Conservation (phyloP, 2,329 filamentous ascomycete genomes). For the Aspergillus nomiae region DNA sequence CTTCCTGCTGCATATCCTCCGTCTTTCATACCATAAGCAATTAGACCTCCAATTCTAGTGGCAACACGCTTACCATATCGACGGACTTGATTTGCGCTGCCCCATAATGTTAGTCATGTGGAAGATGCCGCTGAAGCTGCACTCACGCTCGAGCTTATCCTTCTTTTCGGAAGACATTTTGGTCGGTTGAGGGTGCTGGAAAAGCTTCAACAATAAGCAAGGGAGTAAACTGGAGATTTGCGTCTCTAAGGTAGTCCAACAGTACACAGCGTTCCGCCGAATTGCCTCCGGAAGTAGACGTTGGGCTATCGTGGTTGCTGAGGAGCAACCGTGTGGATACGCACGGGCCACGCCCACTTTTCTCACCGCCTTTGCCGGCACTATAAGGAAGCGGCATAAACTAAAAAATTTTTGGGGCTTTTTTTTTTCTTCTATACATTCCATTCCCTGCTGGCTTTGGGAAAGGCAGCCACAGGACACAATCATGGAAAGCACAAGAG, state of each 20-base stretch:
- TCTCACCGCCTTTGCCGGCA: slow-evolving; percentile 37
- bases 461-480: slow-evolving; percentile 25
- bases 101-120: slow-evolving; percentile 19
- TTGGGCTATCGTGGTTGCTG: background rate
- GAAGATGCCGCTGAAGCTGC: background rate
- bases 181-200: background rate
- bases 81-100: slow-evolving; percentile 95
- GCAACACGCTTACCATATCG: slow-evolving; percentile 75
- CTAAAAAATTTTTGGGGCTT: slow-evolving; percentile 26
- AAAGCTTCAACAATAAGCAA: background rate
- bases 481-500: slow-evolving; percentile 74
- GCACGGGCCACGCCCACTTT: slow-evolving; percentile 28
- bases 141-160: slow-evolving; percentile 76
- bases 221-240: background rate
- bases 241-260: background rate
- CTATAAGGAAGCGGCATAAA: slow-evolving; percentile 28
- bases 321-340: slow-evolving; percentile 15
- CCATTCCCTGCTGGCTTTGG: slow-evolving; percentile 13
- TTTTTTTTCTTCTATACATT: slow-evolving; percentile 18
- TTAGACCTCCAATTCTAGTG: slow-evolving; percentile 13
- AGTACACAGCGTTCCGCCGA: background rate
- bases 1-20: slow-evolving; percentile 96
- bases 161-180: slow-evolving; percentile 56
- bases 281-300: background rate
- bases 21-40: slow-evolving; percentile 60